A percentile compares a stretch with the other conserved stretches of the same genome.
These are phyloP conservation scores for Immersiporthe knoxdaviesiana DNA, from an alignment of 2,329 filamentous ascomycete genomes.

Conservation along the genomic window DNA sequence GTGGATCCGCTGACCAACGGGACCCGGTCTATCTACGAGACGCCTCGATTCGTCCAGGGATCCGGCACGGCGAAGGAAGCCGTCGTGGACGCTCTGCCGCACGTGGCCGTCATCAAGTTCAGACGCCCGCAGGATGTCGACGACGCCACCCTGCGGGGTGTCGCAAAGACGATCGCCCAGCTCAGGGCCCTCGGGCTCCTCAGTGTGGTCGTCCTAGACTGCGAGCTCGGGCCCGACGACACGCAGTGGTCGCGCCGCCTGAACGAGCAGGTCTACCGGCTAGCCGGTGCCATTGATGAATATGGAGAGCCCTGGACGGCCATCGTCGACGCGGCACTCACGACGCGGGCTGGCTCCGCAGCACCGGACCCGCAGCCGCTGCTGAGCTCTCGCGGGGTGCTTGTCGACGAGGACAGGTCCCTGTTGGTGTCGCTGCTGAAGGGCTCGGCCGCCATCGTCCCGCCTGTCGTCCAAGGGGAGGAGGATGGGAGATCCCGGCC, in stretches of 20 bases:
- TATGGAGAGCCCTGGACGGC: constrained; percentile 70
- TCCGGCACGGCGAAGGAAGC: constrained; percentile 32
- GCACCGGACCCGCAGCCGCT: constrained; percentile 27
- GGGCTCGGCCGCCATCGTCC: constrained; percentile 72
- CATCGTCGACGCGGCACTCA: constrained; percentile 63
- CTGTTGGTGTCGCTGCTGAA: constrained; percentile 68
- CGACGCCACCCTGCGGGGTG: constrained; percentile 69
- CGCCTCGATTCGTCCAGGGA: constrained; percentile 44
- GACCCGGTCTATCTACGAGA: constrained; percentile 38
- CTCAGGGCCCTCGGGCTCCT: constrained; percentile 79
- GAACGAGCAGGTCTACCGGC: constrained; percentile 68
- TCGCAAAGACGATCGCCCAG: constrained; percentile 83
- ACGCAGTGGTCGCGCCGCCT: constrained; percentile 37
- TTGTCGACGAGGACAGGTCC: constrained; percentile 52
- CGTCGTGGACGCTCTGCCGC: constrained; percentile 50
- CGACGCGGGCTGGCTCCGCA: constrained; percentile 38
- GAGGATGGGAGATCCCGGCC: constrained; percentile 40
- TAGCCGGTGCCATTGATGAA: constrained; percentile 74
- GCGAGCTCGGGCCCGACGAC: constrained; percentile 47
- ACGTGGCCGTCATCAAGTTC: constrained; percentile 86
- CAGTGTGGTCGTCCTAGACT: constrained; percentile 83
- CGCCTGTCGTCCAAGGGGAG: constrained; percentile 37
- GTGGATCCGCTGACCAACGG: constrained; percentile 31
- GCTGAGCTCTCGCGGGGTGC: constrained; percentile 40
- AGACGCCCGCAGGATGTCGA: constrained; percentile 72